These are phyloP conservation scores for Euphorbia lathyris DNA, from an alignment of 345 rosid genomes.

Conservation along the genomic window DNA sequence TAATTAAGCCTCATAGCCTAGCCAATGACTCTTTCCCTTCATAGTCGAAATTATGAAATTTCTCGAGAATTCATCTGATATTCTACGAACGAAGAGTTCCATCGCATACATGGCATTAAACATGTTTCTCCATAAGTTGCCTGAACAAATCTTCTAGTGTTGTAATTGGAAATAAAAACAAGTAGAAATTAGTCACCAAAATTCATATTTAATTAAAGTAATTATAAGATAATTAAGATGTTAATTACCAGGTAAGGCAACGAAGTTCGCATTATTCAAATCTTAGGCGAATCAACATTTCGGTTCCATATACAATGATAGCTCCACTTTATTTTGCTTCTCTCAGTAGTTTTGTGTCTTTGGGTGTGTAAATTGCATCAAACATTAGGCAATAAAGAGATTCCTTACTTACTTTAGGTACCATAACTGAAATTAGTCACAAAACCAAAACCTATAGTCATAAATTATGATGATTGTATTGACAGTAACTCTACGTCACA, in stretches of 20 bases:
- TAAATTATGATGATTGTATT: no score
- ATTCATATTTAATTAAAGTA: no score
- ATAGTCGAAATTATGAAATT: no score
- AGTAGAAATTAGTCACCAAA: background rate
- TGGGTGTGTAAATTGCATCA: constrained; percentile 59
- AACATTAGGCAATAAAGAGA: constrained; percentile 51
- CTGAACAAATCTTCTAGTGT: constrained; percentile 48
- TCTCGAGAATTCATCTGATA: no score
- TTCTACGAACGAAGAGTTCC: no score
- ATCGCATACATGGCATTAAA: constrained; percentile 11
- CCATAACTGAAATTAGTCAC: no score
- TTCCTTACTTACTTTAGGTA: no score
- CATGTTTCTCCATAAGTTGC: constrained; percentile 45
- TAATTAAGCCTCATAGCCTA: no score
- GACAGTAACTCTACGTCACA: no score
- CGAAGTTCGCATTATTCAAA: constrained; percentile 51
- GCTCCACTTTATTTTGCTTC: constrained; percentile 58
- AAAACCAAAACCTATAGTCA: no score
- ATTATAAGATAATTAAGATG: no score
- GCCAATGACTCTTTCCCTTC: no score
- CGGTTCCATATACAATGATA: constrained; percentile 42
- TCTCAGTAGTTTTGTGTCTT: constrained; percentile 46
- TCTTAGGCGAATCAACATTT: constrained; percentile 56
- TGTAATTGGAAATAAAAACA: constrained; percentile 16
- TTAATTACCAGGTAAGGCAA: constrained; percentile 47